A percentile compares a stretch with the other conserved stretches of the same genome.
Evolutionary conservation across 1,284 basidiomycete species (phyloP).

Genomic region (Ceratobasidium sp.): DNA sequence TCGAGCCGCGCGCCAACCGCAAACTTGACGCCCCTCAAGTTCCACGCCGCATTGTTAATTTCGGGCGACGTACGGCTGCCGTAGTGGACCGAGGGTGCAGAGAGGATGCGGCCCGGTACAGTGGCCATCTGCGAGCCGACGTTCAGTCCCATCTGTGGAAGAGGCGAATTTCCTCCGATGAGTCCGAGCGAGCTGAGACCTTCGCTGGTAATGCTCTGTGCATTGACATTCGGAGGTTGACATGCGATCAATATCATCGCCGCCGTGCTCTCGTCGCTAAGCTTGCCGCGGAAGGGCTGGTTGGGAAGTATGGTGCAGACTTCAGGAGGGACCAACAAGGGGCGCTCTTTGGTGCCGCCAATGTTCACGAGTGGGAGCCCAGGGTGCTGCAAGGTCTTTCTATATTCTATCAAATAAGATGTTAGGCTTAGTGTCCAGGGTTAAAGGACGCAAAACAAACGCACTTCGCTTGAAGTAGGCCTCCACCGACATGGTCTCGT

Average conservation of each 20-base stretch:
- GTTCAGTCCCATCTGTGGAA: constrained; percentile 71
- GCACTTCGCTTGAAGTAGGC: constrained; percentile 74
- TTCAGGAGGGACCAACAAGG: constrained; percentile 73
- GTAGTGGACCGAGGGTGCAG: constrained; percentile 72
- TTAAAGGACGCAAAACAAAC: constrained; percentile 53
- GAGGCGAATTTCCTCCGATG: constrained; percentile 57
- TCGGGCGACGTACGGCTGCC: constrained; percentile 58
- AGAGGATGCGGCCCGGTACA: constrained; percentile 77
- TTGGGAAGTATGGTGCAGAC: constrained; percentile 77
- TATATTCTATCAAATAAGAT: constrained; percentile 66
- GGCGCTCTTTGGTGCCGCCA: constrained; percentile 66
- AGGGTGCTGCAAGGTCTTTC: constrained; percentile 65
- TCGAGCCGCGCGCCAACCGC: constrained; percentile 56
- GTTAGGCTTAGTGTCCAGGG: not conserved
- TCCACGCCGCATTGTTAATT: constrained; percentile 77
- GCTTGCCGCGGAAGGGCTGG: constrained; percentile 78
- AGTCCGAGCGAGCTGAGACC: constrained; percentile 77
- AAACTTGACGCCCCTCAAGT: constrained; percentile 74
- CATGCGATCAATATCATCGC: constrained; percentile 78
- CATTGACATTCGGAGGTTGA: constrained; percentile 77
- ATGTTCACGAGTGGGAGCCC: constrained; percentile 72
- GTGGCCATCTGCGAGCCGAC: constrained; percentile 77
- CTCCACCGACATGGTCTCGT: constrained; percentile 68
- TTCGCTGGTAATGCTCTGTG: constrained; percentile 66
- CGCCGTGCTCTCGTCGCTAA: constrained; percentile 75